These are phyloP conservation scores for Beverwykella pulmonaria DNA, from an alignment of 495 filamentous ascomycete genomes.

Conservation along the genomic window DNA sequence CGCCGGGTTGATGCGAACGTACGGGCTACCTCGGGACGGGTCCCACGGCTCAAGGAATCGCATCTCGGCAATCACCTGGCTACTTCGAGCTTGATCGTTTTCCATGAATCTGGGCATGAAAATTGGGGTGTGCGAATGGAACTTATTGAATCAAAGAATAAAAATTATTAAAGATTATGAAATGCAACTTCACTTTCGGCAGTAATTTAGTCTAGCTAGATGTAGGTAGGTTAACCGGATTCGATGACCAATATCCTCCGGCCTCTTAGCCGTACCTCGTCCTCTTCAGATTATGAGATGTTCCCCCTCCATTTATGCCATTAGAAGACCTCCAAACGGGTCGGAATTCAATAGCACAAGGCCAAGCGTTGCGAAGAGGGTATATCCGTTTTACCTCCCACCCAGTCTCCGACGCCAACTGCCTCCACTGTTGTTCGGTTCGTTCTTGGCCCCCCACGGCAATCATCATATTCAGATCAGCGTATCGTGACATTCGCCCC, in stretches of 20 bases:
- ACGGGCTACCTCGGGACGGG: constrained; percentile 4
- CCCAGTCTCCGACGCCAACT: constrained; percentile 4
- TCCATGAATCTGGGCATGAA: not conserved
- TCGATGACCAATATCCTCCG: not conserved
- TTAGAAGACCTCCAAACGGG: not conserved
- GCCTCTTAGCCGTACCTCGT: not conserved
- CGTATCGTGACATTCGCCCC: constrained; percentile 24
- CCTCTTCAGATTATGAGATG: not conserved
- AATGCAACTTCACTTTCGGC: no score
- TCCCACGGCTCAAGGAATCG: constrained; percentile 28
- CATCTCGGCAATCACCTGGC: constrained; percentile 1
- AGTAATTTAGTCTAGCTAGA: no score
- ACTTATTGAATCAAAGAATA: not conserved
- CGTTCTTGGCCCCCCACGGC: constrained; percentile 23
- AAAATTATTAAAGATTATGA: no score
- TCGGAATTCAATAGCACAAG: constrained; percentile 21
- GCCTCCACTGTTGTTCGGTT: constrained; percentile 9
- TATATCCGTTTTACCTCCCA: constrained; percentile 14
- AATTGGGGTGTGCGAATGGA: not conserved
- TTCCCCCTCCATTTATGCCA: not conserved
- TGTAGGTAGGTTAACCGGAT: no score
- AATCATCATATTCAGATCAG: constrained; percentile 26
- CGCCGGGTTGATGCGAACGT: constrained; percentile 8
- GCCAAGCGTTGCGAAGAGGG: constrained; percentile 23
- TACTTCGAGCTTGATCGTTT: not conserved